Percentiles rank a stretch among this genome's conserved stretches.
phyloP scores from a whole-genome alignment of 2,329 filamentous ascomycete species.

The Trichoderma atrobrunneum region DNA sequence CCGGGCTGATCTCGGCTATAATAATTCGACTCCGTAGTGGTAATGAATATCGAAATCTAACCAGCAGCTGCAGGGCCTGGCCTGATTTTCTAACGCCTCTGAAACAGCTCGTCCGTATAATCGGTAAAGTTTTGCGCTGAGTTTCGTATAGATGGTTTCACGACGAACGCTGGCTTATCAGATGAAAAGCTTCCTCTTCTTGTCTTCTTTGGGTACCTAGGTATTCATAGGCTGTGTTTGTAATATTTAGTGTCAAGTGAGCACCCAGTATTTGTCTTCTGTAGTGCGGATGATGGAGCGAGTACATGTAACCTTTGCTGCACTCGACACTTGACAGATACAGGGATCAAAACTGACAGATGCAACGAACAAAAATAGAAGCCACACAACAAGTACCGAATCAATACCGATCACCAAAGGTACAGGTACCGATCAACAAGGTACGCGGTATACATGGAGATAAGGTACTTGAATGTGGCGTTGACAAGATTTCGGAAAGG shows the following conservation, averaged over 20 bases:
- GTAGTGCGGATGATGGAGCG: background rate
- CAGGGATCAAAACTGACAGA: background rate
- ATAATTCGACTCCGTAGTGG: slow-evolving; percentile 6
- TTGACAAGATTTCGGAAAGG: background rate
- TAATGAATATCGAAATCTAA: slow-evolving; percentile 19
- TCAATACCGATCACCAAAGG: background rate
- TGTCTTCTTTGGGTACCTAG: background rate
- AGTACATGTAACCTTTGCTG: background rate
- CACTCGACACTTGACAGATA: background rate
- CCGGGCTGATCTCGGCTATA: slow-evolving; percentile 16
- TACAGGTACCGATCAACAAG: background rate
- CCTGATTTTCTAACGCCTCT: background rate
- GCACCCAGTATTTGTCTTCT: background rate
- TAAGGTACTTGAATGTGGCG: background rate
- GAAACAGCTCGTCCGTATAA: background rate
- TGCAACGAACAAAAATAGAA: background rate
- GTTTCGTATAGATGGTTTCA: background rate
- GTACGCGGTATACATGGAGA: background rate
- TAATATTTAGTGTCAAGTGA: background rate
- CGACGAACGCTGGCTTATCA: background rate
- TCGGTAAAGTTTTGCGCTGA: background rate
- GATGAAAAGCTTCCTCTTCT: background rate
- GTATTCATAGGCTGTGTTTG: background rate
- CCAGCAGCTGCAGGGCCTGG: background rate
- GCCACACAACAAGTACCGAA: background rate